These are phyloP conservation scores for Sordaria brevicollis DNA, from an alignment of 495 filamentous ascomycete genomes.

Conservation along the genomic window DNA sequence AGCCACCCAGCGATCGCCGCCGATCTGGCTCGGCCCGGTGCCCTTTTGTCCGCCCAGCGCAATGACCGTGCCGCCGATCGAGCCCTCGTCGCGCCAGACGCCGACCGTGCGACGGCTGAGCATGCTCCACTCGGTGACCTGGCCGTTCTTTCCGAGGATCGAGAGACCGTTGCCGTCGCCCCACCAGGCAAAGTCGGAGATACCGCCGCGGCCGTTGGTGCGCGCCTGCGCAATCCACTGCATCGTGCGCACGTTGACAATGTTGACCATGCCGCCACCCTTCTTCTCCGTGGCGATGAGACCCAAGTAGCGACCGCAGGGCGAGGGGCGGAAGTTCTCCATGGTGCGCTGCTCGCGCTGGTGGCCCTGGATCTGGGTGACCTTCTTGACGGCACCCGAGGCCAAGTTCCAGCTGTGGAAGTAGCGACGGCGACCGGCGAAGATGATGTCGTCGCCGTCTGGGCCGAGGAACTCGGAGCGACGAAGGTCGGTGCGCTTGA, in stretches of 20 bases:
- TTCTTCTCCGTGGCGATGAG: constrained; percentile 67
- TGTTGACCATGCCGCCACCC: constrained; percentile 78
- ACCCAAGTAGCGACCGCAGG: constrained; percentile 76
- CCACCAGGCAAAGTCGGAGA: constrained; percentile 91
- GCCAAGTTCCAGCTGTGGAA: constrained; percentile 90
- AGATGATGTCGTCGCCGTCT: constrained; percentile 58
- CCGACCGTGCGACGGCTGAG: constrained; percentile 53
- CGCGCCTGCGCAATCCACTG: constrained; percentile 85
- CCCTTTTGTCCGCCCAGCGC: constrained; percentile 56
- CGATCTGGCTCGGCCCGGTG: constrained; percentile 46
- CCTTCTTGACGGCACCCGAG: constrained; percentile 69
- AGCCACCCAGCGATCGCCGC: constrained; percentile 81
- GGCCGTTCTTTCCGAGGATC: constrained; percentile 73
- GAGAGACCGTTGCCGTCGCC: constrained; percentile 62
- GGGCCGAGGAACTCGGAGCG: constrained; percentile 65
- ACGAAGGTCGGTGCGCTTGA: constrained; percentile 67
- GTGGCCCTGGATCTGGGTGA: constrained; percentile 67
- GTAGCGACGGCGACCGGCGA: constrained; percentile 77
- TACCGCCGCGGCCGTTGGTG: constrained; percentile 69
- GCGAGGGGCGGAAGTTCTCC: constrained; percentile 79
- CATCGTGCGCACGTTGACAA: constrained; percentile 67
- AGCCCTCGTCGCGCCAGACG: constrained; percentile 85
- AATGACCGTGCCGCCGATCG: constrained; percentile 72
- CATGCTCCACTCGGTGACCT: constrained; percentile 85
- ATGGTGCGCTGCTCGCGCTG: constrained; percentile 77